Conservation (phyloP, 2,329 filamentous ascomycete species). For the Nothophoma quercina region DNA sequence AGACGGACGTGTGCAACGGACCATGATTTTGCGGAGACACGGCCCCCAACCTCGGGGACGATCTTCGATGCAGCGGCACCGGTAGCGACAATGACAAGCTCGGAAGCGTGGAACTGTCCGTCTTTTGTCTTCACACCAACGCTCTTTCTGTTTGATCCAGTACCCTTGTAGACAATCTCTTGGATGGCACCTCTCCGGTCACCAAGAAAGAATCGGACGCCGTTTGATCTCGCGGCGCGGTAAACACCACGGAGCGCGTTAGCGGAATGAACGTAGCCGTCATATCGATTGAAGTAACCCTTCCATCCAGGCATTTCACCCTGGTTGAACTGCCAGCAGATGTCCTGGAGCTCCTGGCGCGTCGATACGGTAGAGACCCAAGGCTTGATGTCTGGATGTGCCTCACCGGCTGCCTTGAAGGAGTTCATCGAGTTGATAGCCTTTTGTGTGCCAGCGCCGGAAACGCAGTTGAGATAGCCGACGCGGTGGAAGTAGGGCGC, state of each 20-base stretch:
- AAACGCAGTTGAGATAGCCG: conserved; percentile 61
- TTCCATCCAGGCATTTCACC: conserved; percentile 62
- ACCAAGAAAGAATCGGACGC: conserved; percentile 56
- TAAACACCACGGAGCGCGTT: conserved; percentile 60
- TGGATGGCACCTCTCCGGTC: conserved; percentile 49
- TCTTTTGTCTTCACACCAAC: conserved; percentile 50
- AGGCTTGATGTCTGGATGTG: conserved; percentile 51
- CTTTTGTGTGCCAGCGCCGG: conserved; percentile 57
- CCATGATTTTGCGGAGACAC: conserved; percentile 65
- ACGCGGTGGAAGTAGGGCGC: conserved; percentile 62
- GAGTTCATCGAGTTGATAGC: conserved; percentile 57
- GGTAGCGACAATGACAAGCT: conserved; percentile 59
- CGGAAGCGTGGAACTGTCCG: conserved; percentile 48
- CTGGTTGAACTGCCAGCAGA: conserved; percentile 57
- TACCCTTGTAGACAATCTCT: conserved; percentile 51
- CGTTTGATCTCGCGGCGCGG: conserved; percentile 52
- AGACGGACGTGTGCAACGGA: conserved; percentile 67
- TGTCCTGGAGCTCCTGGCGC: conserved; percentile 40
- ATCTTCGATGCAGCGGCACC: conserved; percentile 61
- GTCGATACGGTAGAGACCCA: conserved; percentile 51
- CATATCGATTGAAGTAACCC: conserved; percentile 66
- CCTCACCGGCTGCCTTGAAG: conserved; percentile 52
- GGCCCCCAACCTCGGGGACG: conserved; percentile 58
- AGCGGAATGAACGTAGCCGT: conserved; percentile 65
- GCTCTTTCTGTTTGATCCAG: conserved; percentile 31